Conservation (phyloP, 306 rosid genomes). For the Corylus heterophylla region DNA sequence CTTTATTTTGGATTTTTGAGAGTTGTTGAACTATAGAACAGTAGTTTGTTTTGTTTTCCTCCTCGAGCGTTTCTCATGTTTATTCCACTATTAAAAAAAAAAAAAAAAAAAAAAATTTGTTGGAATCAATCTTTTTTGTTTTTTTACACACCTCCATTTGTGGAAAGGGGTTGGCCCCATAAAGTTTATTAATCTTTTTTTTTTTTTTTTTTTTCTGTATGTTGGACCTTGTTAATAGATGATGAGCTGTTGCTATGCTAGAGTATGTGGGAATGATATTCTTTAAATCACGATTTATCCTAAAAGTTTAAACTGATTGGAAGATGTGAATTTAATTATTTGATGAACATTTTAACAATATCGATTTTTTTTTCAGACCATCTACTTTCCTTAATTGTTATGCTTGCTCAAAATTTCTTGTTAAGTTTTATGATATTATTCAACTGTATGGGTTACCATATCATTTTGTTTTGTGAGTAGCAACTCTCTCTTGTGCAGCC, state of each 20-base stretch:
- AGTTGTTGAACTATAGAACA: background rate
- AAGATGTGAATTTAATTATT: too few species aligned
- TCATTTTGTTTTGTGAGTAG: background rate
- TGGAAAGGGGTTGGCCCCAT: background rate
- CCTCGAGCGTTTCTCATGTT: background rate
- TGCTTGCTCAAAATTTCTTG: constrained; percentile 1
- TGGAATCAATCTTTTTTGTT: background rate
- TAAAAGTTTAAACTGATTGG: too few species aligned
- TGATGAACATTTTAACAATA: too few species aligned
- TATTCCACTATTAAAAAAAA: too few species aligned
- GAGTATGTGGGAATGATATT: background rate
- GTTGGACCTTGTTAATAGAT: background rate
- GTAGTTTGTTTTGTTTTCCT: background rate
- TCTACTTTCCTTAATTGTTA: background rate
- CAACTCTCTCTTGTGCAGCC: constrained; percentile 8
- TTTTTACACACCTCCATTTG: background rate
- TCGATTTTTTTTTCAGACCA: background rate
- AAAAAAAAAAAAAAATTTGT: too few species aligned
- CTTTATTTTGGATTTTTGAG: background rate
- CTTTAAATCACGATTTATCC: too few species aligned
- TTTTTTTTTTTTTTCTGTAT: background rate
- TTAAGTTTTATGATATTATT: background rate
- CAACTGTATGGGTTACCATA: background rate
- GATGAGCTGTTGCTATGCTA: background rate
- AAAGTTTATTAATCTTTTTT: background rate